Evolutionary conservation across 2,329 filamentous ascomycete species (phyloP).

Genomic region (Chaetomium olivaceum): DNA sequence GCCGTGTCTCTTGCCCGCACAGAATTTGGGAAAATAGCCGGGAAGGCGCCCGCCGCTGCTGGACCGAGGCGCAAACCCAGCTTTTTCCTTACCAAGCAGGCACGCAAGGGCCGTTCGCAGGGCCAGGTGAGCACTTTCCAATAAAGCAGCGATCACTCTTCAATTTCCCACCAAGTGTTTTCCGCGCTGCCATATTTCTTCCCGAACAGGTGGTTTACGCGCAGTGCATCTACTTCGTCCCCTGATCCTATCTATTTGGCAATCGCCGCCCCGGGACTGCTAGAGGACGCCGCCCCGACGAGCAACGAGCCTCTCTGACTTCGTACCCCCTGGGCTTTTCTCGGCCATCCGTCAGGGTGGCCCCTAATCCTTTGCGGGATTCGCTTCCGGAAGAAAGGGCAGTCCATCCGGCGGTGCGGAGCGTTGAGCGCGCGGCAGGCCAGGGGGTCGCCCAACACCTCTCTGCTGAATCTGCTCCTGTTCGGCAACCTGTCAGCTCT

Average conservation of each 20-base stretch:
- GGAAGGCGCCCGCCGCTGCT: conserved; percentile 24
- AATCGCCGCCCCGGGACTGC: background rate
- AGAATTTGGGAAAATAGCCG: conserved; percentile 23
- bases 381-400: conserved; percentile 22
- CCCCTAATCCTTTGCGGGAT: background rate
- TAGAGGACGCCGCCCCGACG: background rate
- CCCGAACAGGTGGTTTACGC: background rate
- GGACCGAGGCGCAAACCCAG: conserved; percentile 9
- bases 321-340: background rate
- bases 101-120: background rate
- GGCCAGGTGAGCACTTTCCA: conserved; percentile 25
- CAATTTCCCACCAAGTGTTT: conserved; percentile 7
- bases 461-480: background rate
- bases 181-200: conserved; percentile 5
- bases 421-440: background rate
- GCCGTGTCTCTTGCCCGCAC: conserved; percentile 21
- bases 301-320: background rate
- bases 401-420: background rate
- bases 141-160: conserved; percentile 23
- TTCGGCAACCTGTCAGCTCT: background rate
- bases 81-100: conserved; percentile 5
- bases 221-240: background rate
- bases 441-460: background rate
- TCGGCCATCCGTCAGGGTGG: conserved; percentile 13
- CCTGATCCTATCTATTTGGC: background rate